phyloP scores from a whole-genome alignment of 371 early-diverging fungal species.

The Rhizopus microsporus region DNA sequence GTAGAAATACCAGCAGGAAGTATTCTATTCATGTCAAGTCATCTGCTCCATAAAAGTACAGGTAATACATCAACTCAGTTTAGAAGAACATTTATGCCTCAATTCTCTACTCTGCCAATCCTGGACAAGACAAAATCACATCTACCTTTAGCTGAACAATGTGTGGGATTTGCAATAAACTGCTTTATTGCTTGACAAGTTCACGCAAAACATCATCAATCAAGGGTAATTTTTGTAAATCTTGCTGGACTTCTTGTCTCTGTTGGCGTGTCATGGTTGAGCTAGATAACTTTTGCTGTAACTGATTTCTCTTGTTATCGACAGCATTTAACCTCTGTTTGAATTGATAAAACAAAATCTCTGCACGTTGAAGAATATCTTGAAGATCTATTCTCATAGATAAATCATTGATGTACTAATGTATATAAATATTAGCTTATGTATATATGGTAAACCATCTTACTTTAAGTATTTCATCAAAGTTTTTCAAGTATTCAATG shows the following conservation, averaged over 20 bases:
- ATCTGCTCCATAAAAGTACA: slow-evolving; percentile 54
- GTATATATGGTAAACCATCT: neutral
- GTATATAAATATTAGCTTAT: slow-evolving; percentile 3
- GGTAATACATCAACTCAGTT: slow-evolving; percentile 42
- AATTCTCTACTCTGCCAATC: slow-evolving; percentile 41
- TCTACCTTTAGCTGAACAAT: slow-evolving; percentile 1
- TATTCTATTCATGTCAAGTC: slow-evolving; percentile 57
- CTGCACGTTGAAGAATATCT: slow-evolving; percentile 78
- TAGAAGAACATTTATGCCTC: slow-evolving; percentile 59
- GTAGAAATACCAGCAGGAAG: slow-evolving; percentile 43
- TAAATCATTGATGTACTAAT: slow-evolving; percentile 84
- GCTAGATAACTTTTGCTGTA: slow-evolving; percentile 4
- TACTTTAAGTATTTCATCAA: slow-evolving; percentile 93
- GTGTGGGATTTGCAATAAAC: slow-evolving; percentile 9
- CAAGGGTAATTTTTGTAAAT: slow-evolving; percentile 13
- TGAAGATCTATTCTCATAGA: slow-evolving; percentile 76
- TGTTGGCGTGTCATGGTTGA: neutral
- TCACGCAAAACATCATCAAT: slow-evolving; percentile 17
- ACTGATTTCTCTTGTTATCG: slow-evolving; percentile 23
- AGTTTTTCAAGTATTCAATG: slow-evolving; percentile 75
- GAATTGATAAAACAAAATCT: slow-evolving; percentile 78
- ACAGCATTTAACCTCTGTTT: slow-evolving; percentile 53
- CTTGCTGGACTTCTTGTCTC: slow-evolving; percentile 5
- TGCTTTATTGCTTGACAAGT: slow-evolving; percentile 4
- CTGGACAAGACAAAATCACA: neutral